Base-by-base conservation (phyloP, 129 eudicot species). In the Escallonia rubra region DNA sequence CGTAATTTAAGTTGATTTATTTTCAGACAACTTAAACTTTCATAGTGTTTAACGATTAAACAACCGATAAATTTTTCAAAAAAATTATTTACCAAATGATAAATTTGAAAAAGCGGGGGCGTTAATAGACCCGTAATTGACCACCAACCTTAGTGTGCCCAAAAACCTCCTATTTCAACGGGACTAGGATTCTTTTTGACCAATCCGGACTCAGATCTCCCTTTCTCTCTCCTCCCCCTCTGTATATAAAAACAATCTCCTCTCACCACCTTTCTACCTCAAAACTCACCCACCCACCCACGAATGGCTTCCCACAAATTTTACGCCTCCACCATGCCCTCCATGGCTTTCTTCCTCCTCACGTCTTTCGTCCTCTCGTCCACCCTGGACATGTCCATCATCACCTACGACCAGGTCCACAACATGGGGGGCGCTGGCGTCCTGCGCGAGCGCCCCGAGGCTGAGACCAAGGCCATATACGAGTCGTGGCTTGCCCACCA, bases 301-400 rank as follows among this genome's bases (percentile, higher is more conserved):
- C 63, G 72, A 74, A 79, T 82, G 84, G 78, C 84, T 10, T 55
- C 70, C 64, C 62, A 59, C 45, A 65, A 34, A 7, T 63, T 68
- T 41, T 56, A 23, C 34, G 1, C 34, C 54, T 66, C 72, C 46
- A 67, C 72, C 55, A 39, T 48, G 41, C 11, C 57, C 16, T 46
- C 50, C 50, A 46, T 46, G 10, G 34, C 48, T 56, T 68, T 57
- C 11, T 59, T 73, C 67, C 65, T 80, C 14, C 43, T 82, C 47
- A 6, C 76, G 12, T 65, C 76, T 61, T 76, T 83, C 80, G 16
- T 74, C 47, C 53, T 70, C 70, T 56, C 96, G 48, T 74, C 83
- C 44, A 90, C 96, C 65, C 41, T 68, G 3, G 97, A 90, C 78
- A 87, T 85, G 95, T 90, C 97, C 45, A 90, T 90, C 76, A 80